phyloP scores from a whole-genome alignment of 2,329 filamentous ascomycete species.

The Phaeoacremonium minimum region DNA sequence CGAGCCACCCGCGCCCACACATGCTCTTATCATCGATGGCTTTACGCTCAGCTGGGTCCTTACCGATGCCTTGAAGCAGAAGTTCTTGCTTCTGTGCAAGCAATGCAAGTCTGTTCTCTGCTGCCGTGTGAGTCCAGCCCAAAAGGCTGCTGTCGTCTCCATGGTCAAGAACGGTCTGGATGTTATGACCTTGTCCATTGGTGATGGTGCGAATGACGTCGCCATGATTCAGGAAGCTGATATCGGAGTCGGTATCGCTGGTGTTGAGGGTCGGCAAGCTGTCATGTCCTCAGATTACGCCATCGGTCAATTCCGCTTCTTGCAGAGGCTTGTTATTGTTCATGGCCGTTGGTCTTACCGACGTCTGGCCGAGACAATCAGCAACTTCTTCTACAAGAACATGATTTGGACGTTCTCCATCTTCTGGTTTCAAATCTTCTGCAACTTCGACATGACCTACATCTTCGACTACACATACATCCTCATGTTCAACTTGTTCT shows the following conservation, averaged over 20 bases:
- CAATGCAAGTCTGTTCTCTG: constrained; percentile 95
- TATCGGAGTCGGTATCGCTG: constrained; percentile 93
- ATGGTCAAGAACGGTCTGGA: constrained; percentile 95
- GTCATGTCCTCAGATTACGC: constrained; percentile 97
- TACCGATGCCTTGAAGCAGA: constrained; percentile 77
- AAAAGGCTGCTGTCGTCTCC: constrained; percentile 93
- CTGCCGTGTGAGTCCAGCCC: constrained; percentile 92
- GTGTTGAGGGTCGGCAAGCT: constrained; percentile 86
- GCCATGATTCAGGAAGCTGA: constrained; percentile 98
- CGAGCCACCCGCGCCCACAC: constrained; percentile 78
- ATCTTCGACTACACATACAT: constrained; percentile 98
- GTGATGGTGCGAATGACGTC: constrained; percentile 92
- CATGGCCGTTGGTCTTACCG: constrained; percentile 97
- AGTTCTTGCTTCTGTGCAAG: constrained; percentile 93
- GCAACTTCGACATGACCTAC: constrained; percentile 94
- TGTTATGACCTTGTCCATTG: constrained; percentile 92
- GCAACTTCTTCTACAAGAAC: constrained; percentile 99
- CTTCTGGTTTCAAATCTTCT: constrained; percentile 97
- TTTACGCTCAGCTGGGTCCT: constrained; percentile 88
- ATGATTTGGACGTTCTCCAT: constrained; percentile 95
- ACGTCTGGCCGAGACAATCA: constrained; percentile 84
- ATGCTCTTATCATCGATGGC: constrained; percentile 91
- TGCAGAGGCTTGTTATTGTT: constrained; percentile 80
- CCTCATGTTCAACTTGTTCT: constrained; percentile 91
- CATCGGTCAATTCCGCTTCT: constrained; percentile 88